Conservation (phyloP, 306 rosid species). For the Rosa rugosa region DNA sequence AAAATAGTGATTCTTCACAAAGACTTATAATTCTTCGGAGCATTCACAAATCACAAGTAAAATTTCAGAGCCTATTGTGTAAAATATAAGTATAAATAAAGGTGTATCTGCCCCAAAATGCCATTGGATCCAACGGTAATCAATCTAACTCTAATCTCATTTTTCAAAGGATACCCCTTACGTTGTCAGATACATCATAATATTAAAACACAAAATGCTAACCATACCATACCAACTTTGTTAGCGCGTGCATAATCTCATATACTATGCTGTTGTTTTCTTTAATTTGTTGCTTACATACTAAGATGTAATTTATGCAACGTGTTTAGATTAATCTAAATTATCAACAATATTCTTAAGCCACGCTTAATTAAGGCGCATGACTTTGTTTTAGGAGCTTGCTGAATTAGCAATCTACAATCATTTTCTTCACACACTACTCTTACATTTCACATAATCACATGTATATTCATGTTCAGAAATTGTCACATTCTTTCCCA, state of each 20-base stretch:
- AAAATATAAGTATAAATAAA: slow-evolving; percentile 15
- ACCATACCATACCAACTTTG: neutral
- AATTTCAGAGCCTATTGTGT: neutral
- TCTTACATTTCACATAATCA: slow-evolving; percentile 2
- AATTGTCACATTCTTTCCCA: slow-evolving; percentile 13
- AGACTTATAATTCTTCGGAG: slow-evolving; percentile 19
- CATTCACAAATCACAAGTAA: neutral
- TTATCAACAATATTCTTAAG: neutral
- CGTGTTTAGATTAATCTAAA: neutral
- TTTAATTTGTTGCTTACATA: neutral
- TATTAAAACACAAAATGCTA: neutral
- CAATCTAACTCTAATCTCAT: slow-evolving; percentile 30
- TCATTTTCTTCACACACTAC: slow-evolving; percentile 29
- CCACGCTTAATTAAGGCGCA: slow-evolving; percentile 40
- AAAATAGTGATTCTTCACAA: neutral
- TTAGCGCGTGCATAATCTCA: slow-evolving; percentile 2
- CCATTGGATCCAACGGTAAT: slow-evolving; percentile 51
- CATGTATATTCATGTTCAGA: slow-evolving; percentile 12
- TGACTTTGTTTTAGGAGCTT: slow-evolving; percentile 36
- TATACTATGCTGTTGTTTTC: neutral
- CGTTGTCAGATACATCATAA: slow-evolving; percentile 11
- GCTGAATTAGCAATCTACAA: slow-evolving; percentile 38
- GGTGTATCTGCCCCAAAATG: slow-evolving; percentile 26
- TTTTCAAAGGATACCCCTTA: slow-evolving; percentile 36
- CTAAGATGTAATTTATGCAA: neutral